A percentile compares a stretch with the other conserved stretches of the same genome.
Evolutionary conservation across 805 yeast species (phyloP).

Genomic region (Ogataea neopini): DNA sequence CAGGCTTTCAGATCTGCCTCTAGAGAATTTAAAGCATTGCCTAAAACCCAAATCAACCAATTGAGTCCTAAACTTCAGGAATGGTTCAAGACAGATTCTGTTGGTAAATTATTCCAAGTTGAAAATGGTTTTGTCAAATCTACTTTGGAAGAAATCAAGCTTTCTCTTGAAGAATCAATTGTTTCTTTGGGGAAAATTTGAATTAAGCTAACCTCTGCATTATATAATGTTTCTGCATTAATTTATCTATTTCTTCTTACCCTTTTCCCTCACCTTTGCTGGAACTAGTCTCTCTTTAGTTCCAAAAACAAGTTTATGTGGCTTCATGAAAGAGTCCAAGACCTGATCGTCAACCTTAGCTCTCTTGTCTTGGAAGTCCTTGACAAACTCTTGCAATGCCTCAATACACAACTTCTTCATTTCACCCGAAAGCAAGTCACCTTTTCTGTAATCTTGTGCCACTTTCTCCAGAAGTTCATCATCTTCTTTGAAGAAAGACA

Average conservation of each 20-base stretch:
- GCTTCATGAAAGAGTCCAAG: conserved; percentile 73
- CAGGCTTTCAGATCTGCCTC: conserved; percentile 17
- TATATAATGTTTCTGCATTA: background rate
- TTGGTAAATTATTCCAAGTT: conserved; percentile 25
- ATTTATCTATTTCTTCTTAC: conserved; percentile 30
- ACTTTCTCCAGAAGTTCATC: conserved; percentile 71
- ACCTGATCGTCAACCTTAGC: conserved; percentile 59
- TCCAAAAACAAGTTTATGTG: conserved; percentile 80
- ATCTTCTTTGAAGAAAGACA: conserved; percentile 86
- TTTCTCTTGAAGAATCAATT: conserved; percentile 18
- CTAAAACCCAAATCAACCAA: conserved; percentile 14
- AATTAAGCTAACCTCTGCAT: background rate
- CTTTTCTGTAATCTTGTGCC: conserved; percentile 67
- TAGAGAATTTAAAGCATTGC: conserved; percentile 18
- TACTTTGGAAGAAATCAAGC: conserved; percentile 14
- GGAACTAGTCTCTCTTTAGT: conserved; percentile 72
- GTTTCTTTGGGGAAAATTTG: conserved; percentile 16
- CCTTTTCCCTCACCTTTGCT: conserved; percentile 54
- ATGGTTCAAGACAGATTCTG: conserved; percentile 24
- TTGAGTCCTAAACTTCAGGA: conserved; percentile 6
- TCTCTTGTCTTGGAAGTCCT: conserved; percentile 79
- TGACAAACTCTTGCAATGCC: conserved; percentile 75
- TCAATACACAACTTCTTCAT: conserved; percentile 86
- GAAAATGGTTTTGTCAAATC: conserved; percentile 13
- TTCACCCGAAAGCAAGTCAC: conserved; percentile 89